Percentiles rank a stretch among this genome's conserved stretches.
Conservation (phyloP, 2,329 filamentous ascomycete species). For the Ophiobolus disseminans region DNA sequence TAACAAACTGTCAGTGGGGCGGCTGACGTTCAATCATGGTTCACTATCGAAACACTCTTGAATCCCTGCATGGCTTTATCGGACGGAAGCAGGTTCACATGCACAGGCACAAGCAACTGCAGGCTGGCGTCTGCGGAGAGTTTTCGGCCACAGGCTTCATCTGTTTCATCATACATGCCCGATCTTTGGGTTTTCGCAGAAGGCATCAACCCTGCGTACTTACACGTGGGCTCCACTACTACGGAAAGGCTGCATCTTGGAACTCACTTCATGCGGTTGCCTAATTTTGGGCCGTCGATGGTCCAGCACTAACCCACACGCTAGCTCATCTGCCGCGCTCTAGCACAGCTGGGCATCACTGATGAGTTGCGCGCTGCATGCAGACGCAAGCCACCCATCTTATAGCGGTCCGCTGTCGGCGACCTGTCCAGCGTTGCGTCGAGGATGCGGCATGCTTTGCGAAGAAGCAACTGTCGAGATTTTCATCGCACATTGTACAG, state of each 20-base stretch:
- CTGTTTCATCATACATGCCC: conserved; percentile 20
- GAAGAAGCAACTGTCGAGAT: conserved; percentile 16
- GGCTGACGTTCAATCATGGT: conserved; percentile 6
- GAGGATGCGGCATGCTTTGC: conserved; percentile 16
- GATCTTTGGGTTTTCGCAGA: conserved; percentile 18
- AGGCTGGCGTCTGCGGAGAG: conserved; percentile 15
- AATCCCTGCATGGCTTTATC: conserved; percentile 8
- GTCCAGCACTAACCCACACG: conserved; percentile 8
- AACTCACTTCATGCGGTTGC: conserved; percentile 10
- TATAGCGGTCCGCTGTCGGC: conserved; percentile 14
- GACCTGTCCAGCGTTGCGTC: conserved; percentile 6
- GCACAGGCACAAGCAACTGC: conserved; percentile 11
- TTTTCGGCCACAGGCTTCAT: conserved; percentile 12
- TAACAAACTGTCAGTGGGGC: conserved; percentile 3
- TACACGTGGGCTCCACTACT: conserved; percentile 25
- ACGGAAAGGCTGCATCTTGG: conserved; percentile 15
- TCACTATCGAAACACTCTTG: conserved; percentile 7
- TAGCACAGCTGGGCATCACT: conserved; percentile 5
- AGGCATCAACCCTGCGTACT: conserved; percentile 17
- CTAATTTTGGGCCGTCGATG: conserved; percentile 9
- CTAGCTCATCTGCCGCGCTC: conserved; percentile 16
- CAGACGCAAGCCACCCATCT: conserved; percentile 20
- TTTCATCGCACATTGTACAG: conserved; percentile 30
- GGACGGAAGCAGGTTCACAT: conserved; percentile 1
- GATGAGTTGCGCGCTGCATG: conserved; percentile 10